Evolutionary conservation across 2,329 filamentous ascomycete species (phyloP), one percentile per base, ranked within the genome.

Genomic region (Trichoderma asperellum): DNA sequence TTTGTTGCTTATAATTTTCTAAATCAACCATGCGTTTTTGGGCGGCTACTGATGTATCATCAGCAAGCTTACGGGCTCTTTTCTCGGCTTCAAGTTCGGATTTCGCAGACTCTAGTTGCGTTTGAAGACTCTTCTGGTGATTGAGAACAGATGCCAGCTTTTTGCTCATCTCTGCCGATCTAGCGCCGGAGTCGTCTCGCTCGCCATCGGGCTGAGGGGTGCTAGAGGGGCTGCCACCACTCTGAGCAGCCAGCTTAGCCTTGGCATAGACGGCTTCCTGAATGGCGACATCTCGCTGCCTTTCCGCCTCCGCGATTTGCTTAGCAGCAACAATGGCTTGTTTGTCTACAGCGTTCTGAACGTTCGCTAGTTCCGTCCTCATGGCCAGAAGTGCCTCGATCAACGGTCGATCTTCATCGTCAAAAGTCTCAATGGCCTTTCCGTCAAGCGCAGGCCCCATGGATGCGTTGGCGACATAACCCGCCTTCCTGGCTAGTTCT

Each of bases 231-330:
- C 91, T 93, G 68, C 89, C 86, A 47, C 87, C 89, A 4, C 80
- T 75, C 72, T 94, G 91, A 8, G 94, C 94, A 35, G 94, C 94
- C 63, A 97, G 83, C 77, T 93, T 97, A 2, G 96, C 94, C 77
- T 96, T 97, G 40, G 94, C 93, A 79, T 98, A 98, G 0, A 96
- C 92, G 0, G 96, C 96, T 81, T 99, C 96, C 74, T 91, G 92
- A 66, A 99, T 90, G n/a, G 96, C 96, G 52, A 91, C 90, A 80
- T 99, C 96, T 62, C 96, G 88, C 82, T 99, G 96, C 77, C 92
- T 94, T 78, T 99, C 96, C 1, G 96, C 91, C 77, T 97, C 94
- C 1, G 95, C 94, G 71, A 99, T 94, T 71, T 95, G 89, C 78
- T 91, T 94, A 0, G 94, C 93, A 10, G 96, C 94, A 68, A 93